A percentile compares a stretch with the other conserved stretches of the same genome.
phyloP scores from a whole-genome alignment of 192 early-diverging fungal species.

The Fimicolochytrium jonesii region DNA sequence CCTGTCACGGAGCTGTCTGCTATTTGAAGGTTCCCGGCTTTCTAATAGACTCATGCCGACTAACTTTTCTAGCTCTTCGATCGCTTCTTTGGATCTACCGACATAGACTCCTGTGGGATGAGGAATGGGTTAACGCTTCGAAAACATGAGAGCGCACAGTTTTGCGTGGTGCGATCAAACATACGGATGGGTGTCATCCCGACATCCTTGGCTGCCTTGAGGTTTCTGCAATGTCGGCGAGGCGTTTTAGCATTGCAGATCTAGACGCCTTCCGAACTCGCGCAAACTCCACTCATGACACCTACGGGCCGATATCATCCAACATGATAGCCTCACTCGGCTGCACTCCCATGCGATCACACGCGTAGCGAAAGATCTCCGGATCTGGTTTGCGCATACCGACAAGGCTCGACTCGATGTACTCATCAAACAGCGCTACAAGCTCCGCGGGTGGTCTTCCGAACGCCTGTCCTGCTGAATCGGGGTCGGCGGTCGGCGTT shows the following conservation, averaged over 20 bases:
- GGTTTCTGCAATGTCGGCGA: conserved; percentile 38
- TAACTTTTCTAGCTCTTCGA: conserved; percentile 42
- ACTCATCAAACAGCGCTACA: conserved; percentile 59
- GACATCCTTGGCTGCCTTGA: conserved; percentile 64
- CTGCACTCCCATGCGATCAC: conserved; percentile 60
- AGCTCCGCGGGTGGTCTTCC: conserved; percentile 26
- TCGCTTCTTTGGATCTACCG: conserved; percentile 46
- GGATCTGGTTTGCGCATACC: conserved; percentile 84
- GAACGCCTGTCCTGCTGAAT: not conserved
- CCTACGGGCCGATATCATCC: conserved; percentile 74
- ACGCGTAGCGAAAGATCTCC: conserved; percentile 65
- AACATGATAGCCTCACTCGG: conserved; percentile 72
- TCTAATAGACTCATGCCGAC: conserved; percentile 27
- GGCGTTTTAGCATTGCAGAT: not conserved
- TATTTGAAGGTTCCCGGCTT: conserved; percentile 1
- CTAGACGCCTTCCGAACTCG: too few relatives aligned
- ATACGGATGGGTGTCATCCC: conserved; percentile 68
- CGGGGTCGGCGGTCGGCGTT: conserved; percentile 29
- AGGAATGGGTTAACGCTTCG: not conserved
- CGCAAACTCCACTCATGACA: conserved; percentile 8
- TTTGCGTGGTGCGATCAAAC: not conserved
- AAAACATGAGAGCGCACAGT: too few relatives aligned
- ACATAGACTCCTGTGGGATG: conserved; percentile 36
- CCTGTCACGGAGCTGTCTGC: too few relatives aligned
- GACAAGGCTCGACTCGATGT: conserved; percentile 70